phyloP scores from a whole-genome alignment of 495 filamentous ascomycete genomes.

The Endocarpon pusillum region DNA sequence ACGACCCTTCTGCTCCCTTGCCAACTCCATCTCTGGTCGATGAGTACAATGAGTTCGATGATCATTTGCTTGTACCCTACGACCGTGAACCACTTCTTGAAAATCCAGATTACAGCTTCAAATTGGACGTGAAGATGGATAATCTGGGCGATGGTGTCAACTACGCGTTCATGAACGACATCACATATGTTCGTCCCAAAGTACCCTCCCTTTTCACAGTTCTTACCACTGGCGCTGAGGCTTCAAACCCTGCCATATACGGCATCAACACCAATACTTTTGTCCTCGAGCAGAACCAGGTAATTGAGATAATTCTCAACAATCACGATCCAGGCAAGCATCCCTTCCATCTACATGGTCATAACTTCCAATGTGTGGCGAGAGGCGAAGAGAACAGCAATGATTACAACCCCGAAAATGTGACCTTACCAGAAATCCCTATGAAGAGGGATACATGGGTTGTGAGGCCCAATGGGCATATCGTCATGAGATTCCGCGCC shows the following conservation, averaged over 20 bases:
- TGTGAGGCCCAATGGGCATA: conserved; percentile 34
- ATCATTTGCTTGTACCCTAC: conserved; percentile 48
- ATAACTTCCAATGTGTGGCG: conserved; percentile 51
- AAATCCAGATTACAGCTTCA: conserved; percentile 41
- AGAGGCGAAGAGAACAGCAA: conserved; percentile 34
- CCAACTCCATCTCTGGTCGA: conserved; percentile 35
- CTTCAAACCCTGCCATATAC: conserved; percentile 48
- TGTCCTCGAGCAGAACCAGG: conserved; percentile 42
- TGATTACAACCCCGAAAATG: conserved; percentile 22
- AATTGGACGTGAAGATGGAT: conserved; percentile 50
- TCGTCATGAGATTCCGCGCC: conserved; percentile 48
- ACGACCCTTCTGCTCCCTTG: conserved; percentile 35
- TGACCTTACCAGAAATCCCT: conserved; percentile 25
- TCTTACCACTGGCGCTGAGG: conserved; percentile 38
- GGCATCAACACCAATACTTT: conserved; percentile 48
- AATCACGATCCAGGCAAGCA: conserved; percentile 54
- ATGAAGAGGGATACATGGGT: conserved; percentile 44
- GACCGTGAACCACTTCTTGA: conserved; percentile 40
- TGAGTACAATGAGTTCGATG: conserved; percentile 50
- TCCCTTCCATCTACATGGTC: conserved; percentile 73
- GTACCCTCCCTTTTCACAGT: conserved; percentile 61
- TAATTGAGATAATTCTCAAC: conserved; percentile 62
- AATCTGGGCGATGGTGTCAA: conserved; percentile 59
- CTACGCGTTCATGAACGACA: conserved; percentile 67
- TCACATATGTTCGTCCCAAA: conserved; percentile 49